These are phyloP conservation scores for Trifolium subterraneum DNA, from an alignment of 306 rosid species.

Conservation along the genomic window DNA sequence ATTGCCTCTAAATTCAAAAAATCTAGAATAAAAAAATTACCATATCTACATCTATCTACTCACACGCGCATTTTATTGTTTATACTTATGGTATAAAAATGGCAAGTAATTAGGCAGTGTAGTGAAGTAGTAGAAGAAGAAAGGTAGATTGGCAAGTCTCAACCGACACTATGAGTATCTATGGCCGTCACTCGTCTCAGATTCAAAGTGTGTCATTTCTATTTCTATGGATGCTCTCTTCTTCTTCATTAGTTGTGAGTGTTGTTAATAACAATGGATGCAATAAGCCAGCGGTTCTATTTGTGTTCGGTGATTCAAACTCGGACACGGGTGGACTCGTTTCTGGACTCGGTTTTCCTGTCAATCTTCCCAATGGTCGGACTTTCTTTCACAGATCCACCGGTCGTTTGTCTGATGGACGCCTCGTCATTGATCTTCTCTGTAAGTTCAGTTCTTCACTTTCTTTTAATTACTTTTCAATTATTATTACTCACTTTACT, in stretches of 20 bases:
- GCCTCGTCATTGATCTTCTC: constrained; percentile 78
- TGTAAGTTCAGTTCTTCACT: constrained; percentile 53
- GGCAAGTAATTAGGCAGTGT: no score
- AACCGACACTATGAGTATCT: constrained; percentile 12
- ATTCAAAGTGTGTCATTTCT: background rate
- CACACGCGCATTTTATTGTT: no score
- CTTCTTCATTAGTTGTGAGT: background rate
- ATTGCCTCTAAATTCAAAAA: no score
- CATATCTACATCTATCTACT: no score
- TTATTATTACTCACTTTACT: background rate
- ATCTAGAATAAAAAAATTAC: no score
- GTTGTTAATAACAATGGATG: constrained; percentile 34
- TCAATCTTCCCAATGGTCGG: constrained; percentile 81
- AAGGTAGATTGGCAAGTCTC: background rate
- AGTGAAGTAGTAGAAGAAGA: background rate
- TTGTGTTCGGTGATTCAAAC: constrained; percentile 94
- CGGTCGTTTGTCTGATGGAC: constrained; percentile 89
- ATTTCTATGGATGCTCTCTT: background rate
- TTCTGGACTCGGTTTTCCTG: constrained; percentile 85
- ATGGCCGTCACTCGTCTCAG: background rate
- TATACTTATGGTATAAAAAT: no score
- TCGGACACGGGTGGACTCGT: constrained; percentile 96
- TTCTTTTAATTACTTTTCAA: background rate
- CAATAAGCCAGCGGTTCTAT: constrained; percentile 51
- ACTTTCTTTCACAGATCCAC: constrained; percentile 81